Evolutionary conservation across 768 basidiomycete genomes (phyloP), one percentile per base, ranked within the genome.

Genomic region (Dentipellis fragilis): DNA sequence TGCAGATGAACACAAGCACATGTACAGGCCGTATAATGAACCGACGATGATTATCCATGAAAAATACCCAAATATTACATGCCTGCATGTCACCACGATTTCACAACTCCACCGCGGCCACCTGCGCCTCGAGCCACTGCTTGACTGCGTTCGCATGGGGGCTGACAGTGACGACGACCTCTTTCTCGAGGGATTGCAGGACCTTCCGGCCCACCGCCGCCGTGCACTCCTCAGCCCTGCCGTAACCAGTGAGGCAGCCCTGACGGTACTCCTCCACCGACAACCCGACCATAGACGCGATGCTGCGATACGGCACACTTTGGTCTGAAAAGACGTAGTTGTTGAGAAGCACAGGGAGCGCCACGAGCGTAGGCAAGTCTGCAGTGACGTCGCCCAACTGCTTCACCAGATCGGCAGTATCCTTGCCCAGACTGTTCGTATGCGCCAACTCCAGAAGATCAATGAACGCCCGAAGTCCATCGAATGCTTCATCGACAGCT

Each of bases 401-500:
- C n/a, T 62, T 62, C 16, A n/a, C 19, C 5, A 45, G 42, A 9
- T 45, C 42, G n/a, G n/a, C 42, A 45, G 52, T 49, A 19, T 65
- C 56, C 51, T 52, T 49, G 46, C 49, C 59, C 0, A 55, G 53
- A 36, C 45, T 56, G 57, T 55, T 61, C 2, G 42, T 19, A 12
- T 57, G 53, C 17, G 49, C 51, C 14, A 73, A 73, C 57, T 85
- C 83, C 12, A 89, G 71, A 23, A 89, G 73, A 10, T 74, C 70
- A 14, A 72, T 71, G 16, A 91, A 68, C 19, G 80, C 76, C 60
- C 74, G 70, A 23, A 91, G 70, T 14, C 81, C 84, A 54, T 77
- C 79, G 61, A 85, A 82, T 1, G 86, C 89, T 63, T 90, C 89
- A 54, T 86, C 83, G 10, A 91, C 87, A 5, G 87, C 89, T 65